These are phyloP conservation scores for Schwanniomyces vanrijiae DNA, from an alignment of 805 yeast species.

Conservation along the genomic window DNA sequence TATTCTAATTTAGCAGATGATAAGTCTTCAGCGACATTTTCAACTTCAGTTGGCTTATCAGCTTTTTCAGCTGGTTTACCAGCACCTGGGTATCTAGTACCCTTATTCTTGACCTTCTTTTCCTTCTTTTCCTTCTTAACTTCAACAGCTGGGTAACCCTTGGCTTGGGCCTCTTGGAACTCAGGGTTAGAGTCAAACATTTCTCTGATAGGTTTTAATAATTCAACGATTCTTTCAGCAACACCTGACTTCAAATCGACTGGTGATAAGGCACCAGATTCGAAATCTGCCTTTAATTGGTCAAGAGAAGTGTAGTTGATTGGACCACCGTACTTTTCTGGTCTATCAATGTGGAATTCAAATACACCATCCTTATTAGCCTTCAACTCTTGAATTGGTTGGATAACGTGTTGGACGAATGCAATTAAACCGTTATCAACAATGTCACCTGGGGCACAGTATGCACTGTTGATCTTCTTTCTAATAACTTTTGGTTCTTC, in stretches of 20 bases:
- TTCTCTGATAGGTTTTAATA: slow-evolving; percentile 82
- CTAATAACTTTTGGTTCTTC: slow-evolving; percentile 87
- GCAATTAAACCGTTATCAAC: slow-evolving; percentile 90
- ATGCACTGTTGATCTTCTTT: slow-evolving; percentile 90
- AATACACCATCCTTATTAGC: slow-evolving; percentile 53
- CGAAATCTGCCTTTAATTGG: slow-evolving; percentile 70
- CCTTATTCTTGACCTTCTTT: slow-evolving; percentile 82
- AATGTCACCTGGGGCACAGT: slow-evolving; percentile 89
- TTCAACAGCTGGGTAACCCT: slow-evolving; percentile 82
- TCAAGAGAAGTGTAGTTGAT: slow-evolving; percentile 68
- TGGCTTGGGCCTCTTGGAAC: slow-evolving; percentile 68
- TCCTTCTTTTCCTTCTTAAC: slow-evolving; percentile 63
- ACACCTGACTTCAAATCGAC: slow-evolving; percentile 94
- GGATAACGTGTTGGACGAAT: slow-evolving; percentile 78
- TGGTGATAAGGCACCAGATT: slow-evolving; percentile 75
- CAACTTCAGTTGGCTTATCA: slow-evolving; percentile 17
- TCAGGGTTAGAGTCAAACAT: slow-evolving; percentile 62
- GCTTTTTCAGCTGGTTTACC: slow-evolving; percentile 17
- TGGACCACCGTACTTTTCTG: slow-evolving; percentile 97
- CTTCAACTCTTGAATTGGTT: slow-evolving; percentile 82
- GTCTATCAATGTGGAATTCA: slow-evolving; percentile 77
- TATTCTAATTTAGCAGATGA: slow-evolving; percentile 36
- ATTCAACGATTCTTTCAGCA: slow-evolving; percentile 74
- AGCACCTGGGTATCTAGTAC: slow-evolving; percentile 82
- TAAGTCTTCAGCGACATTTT: slow-evolving; percentile 34